Evolutionary conservation across 2,329 filamentous ascomycete genomes (phyloP).

Genomic region (Colletotrichum brevisporum): DNA sequence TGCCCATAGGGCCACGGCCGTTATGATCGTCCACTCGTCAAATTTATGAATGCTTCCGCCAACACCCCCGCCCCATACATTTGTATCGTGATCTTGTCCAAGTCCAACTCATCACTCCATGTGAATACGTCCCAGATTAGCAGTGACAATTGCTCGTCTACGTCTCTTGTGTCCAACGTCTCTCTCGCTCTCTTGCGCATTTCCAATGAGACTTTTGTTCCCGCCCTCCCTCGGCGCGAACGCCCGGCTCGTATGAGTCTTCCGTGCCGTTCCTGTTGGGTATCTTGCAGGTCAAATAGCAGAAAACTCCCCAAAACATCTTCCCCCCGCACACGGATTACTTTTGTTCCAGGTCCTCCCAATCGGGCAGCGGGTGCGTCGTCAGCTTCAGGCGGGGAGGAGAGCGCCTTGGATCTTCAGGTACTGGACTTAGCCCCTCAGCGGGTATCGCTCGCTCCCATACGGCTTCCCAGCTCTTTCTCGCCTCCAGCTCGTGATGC

Average conservation of each 20-base stretch:
- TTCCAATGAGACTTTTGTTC: background rate
- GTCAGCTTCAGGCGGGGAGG: constrained; percentile 9
- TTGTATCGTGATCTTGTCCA: too few species aligned
- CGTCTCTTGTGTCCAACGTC: background rate
- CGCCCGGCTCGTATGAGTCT: background rate
- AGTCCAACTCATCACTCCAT: too few species aligned
- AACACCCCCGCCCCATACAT: too few species aligned
- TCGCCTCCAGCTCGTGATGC: constrained; percentile 17
- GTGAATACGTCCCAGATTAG: background rate
- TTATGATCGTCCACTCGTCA: background rate
- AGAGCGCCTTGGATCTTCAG: background rate
- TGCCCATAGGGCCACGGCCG: background rate
- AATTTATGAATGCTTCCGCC: too few species aligned
- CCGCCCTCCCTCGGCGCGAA: background rate
- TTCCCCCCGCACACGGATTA: background rate
- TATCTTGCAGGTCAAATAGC: constrained; percentile 5
- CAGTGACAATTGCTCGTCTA: background rate
- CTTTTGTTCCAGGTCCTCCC: background rate
- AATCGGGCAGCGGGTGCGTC: constrained; percentile 3
- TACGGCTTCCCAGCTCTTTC: constrained; percentile 27
- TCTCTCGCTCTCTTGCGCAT: background rate
- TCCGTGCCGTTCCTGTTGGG: constrained; percentile 11
- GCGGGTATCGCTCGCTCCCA: constrained; percentile 20
- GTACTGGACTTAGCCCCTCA: background rate
- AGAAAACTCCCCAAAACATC: background rate